phyloP scores from a whole-genome alignment of 257 asterid species.

The Solanum dulcamara region DNA sequence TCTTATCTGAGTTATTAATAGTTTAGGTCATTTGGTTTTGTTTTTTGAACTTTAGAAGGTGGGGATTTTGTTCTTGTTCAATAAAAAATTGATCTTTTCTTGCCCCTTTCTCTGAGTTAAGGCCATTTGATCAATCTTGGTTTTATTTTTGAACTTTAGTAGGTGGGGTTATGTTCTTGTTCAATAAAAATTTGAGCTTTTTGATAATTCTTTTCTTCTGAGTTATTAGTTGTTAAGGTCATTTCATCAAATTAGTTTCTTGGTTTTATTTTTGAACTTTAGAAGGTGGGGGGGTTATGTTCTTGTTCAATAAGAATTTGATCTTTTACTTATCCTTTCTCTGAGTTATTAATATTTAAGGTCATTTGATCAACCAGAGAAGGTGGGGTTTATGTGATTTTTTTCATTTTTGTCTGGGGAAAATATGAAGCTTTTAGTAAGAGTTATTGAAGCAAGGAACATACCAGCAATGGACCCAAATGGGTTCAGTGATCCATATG shows the following conservation, averaged over 20 bases:
- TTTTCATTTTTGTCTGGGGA: background rate
- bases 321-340: background rate
- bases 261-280: background rate
- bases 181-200: background rate
- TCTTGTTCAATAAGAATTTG: background rate
- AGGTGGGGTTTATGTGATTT: background rate
- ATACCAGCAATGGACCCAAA: constrained; percentile 81
- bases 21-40: background rate
- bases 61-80: background rate
- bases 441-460: constrained; percentile 78
- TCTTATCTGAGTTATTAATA: background rate
- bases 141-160: background rate
- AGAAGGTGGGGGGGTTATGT: background rate
- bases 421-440: constrained; percentile 75
- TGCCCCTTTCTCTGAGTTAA: background rate
- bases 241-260: background rate
- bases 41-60: background rate
- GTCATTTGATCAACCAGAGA: background rate
- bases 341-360: background rate
- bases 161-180: background rate
- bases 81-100: background rate
- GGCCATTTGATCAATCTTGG: background rate
- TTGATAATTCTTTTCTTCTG: background rate
- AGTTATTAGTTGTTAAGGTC: background rate
- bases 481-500: constrained; percentile 95